These are phyloP conservation scores for Apiospora rasikravindrae DNA, from an alignment of 2,329 filamentous ascomycete species.

Conservation along the genomic window DNA sequence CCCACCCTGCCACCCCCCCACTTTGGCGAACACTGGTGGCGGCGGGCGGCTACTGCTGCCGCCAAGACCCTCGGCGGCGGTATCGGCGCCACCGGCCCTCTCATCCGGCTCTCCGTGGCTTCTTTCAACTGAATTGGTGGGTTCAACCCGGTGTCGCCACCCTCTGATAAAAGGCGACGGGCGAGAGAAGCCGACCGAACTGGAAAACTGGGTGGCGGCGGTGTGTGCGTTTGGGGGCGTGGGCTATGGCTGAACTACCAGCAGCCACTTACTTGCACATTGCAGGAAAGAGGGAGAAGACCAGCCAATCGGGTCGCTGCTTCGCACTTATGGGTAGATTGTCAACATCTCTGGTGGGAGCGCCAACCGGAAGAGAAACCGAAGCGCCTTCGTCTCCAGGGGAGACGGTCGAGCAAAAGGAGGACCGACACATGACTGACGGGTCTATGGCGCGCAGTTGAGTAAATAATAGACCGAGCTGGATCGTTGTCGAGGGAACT, in stretches of 20 bases:
- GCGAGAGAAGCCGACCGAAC: not conserved
- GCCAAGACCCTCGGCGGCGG: not conserved
- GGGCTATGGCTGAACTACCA: not conserved
- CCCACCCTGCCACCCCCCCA: not conserved
- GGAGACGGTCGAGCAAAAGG: no score
- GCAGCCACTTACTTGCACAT: no score
- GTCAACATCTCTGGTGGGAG: not conserved
- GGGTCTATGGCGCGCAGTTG: not conserved
- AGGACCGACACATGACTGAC: no score
- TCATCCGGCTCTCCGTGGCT: conserved; percentile 1
- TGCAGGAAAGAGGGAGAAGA: no score
- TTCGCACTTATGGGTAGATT: no score
- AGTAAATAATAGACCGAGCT: not conserved
- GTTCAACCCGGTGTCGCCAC: not conserved
- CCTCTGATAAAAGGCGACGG: not conserved
- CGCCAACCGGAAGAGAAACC: not conserved
- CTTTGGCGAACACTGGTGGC: not conserved
- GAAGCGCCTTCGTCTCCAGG: no score
- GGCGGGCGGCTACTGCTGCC: not conserved
- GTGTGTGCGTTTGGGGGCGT: not conserved
- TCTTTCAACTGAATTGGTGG: not conserved
- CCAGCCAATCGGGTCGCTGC: no score
- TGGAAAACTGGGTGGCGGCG: not conserved
- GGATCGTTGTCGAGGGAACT: not conserved
- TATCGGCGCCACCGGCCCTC: not conserved